These are phyloP conservation scores for Phytopythium ostracodes DNA, from an alignment of 352 stramenopile genomes.

Conservation along the genomic window DNA sequence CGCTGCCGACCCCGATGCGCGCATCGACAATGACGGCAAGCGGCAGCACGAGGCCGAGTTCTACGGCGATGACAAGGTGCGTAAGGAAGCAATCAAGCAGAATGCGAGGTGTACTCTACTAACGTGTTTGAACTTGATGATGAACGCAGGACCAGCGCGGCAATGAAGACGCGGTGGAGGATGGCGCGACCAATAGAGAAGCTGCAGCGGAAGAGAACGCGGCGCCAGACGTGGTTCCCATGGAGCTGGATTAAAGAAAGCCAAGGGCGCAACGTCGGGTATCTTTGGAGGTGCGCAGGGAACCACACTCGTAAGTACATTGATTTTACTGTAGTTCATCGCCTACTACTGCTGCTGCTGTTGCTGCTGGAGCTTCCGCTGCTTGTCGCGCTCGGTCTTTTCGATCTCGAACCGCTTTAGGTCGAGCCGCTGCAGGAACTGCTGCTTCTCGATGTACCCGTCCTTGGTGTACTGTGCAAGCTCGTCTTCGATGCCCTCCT, in stretches of 20 bases:
- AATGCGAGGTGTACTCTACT: background rate
- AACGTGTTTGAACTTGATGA: background rate
- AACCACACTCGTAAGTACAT: background rate
- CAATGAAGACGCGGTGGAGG: constrained; percentile 40
- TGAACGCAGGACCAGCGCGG: constrained; percentile 43
- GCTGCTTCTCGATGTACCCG: constrained; percentile 94
- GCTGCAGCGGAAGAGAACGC: constrained; percentile 33
- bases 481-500: constrained; percentile 90
- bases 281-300: background rate
- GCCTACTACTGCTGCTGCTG: constrained; percentile 14
- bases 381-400: constrained; percentile 80
- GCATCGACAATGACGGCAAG: constrained; percentile 69
- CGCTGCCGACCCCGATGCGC: constrained; percentile 55
- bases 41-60: constrained; percentile 80
- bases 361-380: constrained; percentile 52
- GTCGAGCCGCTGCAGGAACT: constrained; percentile 92
- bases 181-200: constrained; percentile 20
- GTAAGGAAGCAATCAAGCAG: background rate
- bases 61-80: constrained; percentile 75
- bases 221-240: constrained; percentile 64
- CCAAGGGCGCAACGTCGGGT: background rate
- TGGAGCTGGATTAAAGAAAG: constrained; percentile 65
- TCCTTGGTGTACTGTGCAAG: constrained; percentile 92
- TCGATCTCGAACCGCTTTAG: constrained; percentile 88
- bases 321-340: background rate